Percentiles rank a stretch among this genome's conserved stretches.
Evolutionary conservation across 257 asterid genomes (phyloP).

Genomic region (Perilla frutescens): DNA sequence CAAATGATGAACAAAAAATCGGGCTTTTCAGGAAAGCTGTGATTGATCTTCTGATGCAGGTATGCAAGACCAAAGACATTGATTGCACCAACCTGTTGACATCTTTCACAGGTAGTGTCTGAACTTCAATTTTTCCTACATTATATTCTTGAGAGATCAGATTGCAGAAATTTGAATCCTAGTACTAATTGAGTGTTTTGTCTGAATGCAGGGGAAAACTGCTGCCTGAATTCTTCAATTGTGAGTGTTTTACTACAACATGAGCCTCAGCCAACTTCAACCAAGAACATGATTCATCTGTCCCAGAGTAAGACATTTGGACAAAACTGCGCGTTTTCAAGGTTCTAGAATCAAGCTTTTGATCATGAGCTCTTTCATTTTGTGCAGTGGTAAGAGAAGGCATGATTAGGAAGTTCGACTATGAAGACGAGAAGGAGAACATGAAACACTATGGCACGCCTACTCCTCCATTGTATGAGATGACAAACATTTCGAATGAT

Average conservation of each 20-base stretch:
- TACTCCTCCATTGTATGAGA: slow-evolving; percentile 59
- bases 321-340: background rate
- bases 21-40: slow-evolving; percentile 40
- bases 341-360: background rate
- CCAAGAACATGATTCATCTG: slow-evolving; percentile 55
- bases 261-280: slow-evolving; percentile 55
- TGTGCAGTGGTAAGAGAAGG: slow-evolving; percentile 45
- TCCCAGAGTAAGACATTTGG: slow-evolving; percentile 48
- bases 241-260: slow-evolving; percentile 35
- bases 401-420: slow-evolving; percentile 58
- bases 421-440: slow-evolving; percentile 55
- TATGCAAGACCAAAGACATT: slow-evolving; percentile 35
- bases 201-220: slow-evolving; percentile 41
- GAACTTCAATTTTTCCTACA: background rate
- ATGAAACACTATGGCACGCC: slow-evolving; percentile 56
- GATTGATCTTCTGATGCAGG: slow-evolving; percentile 27
- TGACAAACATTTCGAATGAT: slow-evolving; percentile 53
- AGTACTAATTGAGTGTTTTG: slow-evolving; percentile 1
- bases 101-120: slow-evolving; percentile 44
- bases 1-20: background rate
- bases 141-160: background rate
- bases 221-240: slow-evolving; percentile 45
- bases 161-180: background rate
- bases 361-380: background rate
- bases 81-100: slow-evolving; percentile 45